These are phyloP conservation scores for Fragaria nilgerrensis DNA, from an alignment of 306 rosid genomes.

Conservation along the genomic window DNA sequence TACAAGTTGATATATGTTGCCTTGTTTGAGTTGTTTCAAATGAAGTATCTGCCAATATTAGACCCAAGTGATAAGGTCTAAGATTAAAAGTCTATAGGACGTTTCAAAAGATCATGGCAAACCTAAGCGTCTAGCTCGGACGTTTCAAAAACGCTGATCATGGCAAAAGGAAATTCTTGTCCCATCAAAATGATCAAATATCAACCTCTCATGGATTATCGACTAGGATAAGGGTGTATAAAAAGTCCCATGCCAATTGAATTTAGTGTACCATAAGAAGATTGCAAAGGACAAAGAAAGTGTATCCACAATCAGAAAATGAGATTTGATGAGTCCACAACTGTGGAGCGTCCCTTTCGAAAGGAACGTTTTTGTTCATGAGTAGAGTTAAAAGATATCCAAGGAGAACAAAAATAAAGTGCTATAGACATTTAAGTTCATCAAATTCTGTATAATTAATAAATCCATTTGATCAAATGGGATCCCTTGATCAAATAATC, in stretches of 20 bases:
- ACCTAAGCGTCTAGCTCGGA: background rate
- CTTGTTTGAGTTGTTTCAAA: no score
- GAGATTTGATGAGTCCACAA: slow-evolving; percentile 27
- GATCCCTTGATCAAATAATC: background rate
- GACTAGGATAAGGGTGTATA: slow-evolving; percentile 26
- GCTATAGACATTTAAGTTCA: background rate
- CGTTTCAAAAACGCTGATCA: background rate
- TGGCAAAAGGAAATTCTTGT: background rate
- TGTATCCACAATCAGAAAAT: slow-evolving; percentile 28
- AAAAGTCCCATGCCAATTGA: slow-evolving; percentile 5
- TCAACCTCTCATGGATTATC: slow-evolving; percentile 25
- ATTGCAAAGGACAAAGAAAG: slow-evolving; percentile 21
- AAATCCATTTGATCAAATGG: background rate
- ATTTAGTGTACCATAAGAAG: slow-evolving; percentile 19
- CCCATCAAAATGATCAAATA: slow-evolving; percentile 2
- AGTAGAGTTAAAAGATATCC: background rate
- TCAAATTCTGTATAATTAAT: background rate
- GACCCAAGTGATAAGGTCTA: background rate
- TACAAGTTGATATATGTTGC: background rate
- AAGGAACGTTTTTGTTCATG: slow-evolving; percentile 19
- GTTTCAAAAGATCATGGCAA: background rate
- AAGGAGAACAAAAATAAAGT: background rate
- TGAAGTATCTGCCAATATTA: background rate
- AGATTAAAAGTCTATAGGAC: background rate
- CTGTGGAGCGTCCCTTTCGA: slow-evolving; percentile 10